A percentile compares a stretch with the other conserved stretches of the same genome.
Conservation (phyloP, 768 basidiomycete genomes). For the Collybia nuda region DNA sequence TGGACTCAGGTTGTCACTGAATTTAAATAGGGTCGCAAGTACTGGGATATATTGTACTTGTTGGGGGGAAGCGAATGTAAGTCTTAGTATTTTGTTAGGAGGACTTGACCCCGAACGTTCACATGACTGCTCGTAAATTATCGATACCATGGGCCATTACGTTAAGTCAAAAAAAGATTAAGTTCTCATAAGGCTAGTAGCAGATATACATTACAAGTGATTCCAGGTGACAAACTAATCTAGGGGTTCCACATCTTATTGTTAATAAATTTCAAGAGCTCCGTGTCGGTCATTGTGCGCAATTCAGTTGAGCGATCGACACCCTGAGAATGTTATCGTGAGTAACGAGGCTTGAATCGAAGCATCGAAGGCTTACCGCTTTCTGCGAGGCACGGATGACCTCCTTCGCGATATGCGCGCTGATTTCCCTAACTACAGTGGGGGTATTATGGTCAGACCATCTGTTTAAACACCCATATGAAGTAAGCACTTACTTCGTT, state of each 20-base stretch:
- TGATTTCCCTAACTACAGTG: slow-evolving; percentile 73
- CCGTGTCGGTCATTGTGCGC: slow-evolving; percentile 53
- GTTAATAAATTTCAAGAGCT: slow-evolving; percentile 53
- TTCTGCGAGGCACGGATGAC: slow-evolving; percentile 84
- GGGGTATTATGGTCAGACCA: slow-evolving; percentile 4
- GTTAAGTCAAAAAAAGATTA: too few relatives aligned
- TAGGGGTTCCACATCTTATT: slow-evolving; percentile 75
- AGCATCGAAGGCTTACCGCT: slow-evolving; percentile 43
- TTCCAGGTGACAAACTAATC: slow-evolving; percentile 3
- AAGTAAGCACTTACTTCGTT: slow-evolving; percentile 49
- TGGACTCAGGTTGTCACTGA: too few relatives aligned
- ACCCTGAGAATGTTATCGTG: slow-evolving; percentile 29
- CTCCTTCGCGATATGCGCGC: slow-evolving; percentile 64
- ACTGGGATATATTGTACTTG: too few relatives aligned
- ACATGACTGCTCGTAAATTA: too few relatives aligned
- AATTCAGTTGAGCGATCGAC: slow-evolving; percentile 57
- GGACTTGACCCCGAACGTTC: too few relatives aligned
- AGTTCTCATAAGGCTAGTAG: background rate
- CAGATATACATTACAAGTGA: slow-evolving; percentile 1
- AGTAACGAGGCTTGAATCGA: background rate
- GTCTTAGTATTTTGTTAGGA: too few relatives aligned
- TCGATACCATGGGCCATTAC: too few relatives aligned
- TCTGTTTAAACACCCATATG: background rate
- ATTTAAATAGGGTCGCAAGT: too few relatives aligned
- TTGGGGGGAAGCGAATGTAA: too few relatives aligned